Base-by-base conservation (phyloP, 2,329 filamentous ascomycete genomes). In the Phaeoacremonium minimum region DNA sequence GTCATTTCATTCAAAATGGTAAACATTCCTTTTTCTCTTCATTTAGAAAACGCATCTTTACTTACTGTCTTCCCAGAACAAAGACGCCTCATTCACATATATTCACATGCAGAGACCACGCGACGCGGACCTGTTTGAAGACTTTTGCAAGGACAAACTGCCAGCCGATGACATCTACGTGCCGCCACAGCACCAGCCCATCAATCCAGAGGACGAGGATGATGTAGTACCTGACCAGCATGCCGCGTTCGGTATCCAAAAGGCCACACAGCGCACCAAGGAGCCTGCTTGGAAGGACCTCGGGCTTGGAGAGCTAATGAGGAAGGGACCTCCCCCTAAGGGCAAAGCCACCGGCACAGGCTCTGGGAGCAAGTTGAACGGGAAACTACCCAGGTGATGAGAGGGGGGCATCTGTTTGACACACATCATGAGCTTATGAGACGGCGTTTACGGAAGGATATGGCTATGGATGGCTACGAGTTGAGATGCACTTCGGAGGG, bases 191-290 rank as follows among this genome's bases (percentile, higher is more conserved):
- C 79, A 89, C 55, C 85, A 88, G 57, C 87, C 87, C 28, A 73
- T 89, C 53, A 91, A 93, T 56, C 87, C 87, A 0, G 87, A 93
- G 60, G 87, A 93, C 57, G 86, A 93, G 62, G 87, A 93, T 54
- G 87, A 93, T 53, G 84, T 93, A 4, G 87, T 93, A 5, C 87
- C 87, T 1, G 86, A 93, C 59, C 87, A 93, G 63, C 87, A 93
- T 55, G 87, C 87, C 11, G 87, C 87, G 1, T 93, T 93, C 57
- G 87, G 87, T 28, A 93, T 94, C 50, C 80, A 87, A 58, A 77
- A 85, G 47, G 87, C 87, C 8, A 90, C 85, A 13, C 83, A 88
- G 63, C 75, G 75, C 45, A 72, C 69, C 49, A 75, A 73, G 50
- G 85, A 89, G 61, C 73, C 83, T 2, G 80, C 80, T 7, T 94